Evolutionary conservation across 2,329 filamentous ascomycete species (phyloP).

Genomic region (Hyphodiscus sp.): DNA sequence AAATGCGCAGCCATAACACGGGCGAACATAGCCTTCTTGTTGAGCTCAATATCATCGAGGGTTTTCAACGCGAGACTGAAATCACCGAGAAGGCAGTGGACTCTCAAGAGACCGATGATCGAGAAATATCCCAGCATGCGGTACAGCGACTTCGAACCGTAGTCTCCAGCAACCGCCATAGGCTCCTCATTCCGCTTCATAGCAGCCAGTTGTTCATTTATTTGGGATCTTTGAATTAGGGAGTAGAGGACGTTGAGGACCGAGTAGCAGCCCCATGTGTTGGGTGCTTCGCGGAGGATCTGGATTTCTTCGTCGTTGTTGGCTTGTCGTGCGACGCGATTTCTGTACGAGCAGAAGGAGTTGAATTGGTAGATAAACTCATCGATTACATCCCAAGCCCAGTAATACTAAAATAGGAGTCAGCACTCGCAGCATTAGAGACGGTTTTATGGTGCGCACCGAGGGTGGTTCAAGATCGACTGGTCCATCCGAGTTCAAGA

Average conservation of each 20-base stretch:
- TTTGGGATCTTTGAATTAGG: conserved; percentile 95
- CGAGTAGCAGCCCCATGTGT: conserved; percentile 99
- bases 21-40: conserved; percentile 99
- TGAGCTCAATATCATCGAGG: conserved; percentile 97
- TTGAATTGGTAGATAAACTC: conserved; percentile 99
- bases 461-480: conserved; percentile 95
- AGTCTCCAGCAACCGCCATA: conserved; percentile 82
- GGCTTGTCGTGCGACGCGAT: conserved; percentile 76
- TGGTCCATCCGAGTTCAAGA: conserved; percentile 97
- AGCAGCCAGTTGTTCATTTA: conserved; percentile 91
- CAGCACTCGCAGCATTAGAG: conserved; percentile 12
- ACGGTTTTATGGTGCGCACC: conserved; percentile 49
- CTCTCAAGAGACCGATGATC: conserved; percentile 92
- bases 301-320: conserved; percentile 88
- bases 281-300: conserved; percentile 90
- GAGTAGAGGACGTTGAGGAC: conserved; percentile 99
- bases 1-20: conserved; percentile 99
- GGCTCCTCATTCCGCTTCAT: conserved; percentile 93
- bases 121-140: conserved; percentile 99
- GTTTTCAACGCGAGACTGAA: conserved; percentile 98
- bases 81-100: conserved; percentile 94
- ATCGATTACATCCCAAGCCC: conserved; percentile 99
- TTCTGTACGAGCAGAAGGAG: conserved; percentile 95
- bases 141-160: conserved; percentile 90
- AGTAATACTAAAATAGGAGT: conserved; percentile 68